Conservation (phyloP, 306 rosid genomes). For the Begonia masoniana region DNA sequence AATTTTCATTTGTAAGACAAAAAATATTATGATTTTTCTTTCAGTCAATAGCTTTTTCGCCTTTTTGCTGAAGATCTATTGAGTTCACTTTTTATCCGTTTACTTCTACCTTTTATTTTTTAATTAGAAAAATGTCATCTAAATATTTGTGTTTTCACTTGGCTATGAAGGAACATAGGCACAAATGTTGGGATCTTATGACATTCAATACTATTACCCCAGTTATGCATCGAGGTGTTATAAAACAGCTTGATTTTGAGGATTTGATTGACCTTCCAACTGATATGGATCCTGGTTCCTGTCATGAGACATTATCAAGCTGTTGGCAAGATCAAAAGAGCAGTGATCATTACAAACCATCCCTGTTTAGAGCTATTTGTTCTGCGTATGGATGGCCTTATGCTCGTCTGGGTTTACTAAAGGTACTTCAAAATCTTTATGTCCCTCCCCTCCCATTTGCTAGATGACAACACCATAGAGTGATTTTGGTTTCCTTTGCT, state of each 20-base stretch:
- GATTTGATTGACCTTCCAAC: constrained; percentile 65
- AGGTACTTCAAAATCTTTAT: constrained; percentile 34
- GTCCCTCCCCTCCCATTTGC: constrained; percentile 9
- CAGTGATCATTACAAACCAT: constrained; percentile 33
- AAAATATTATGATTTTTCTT: too few relatives aligned
- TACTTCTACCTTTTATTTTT: too few relatives aligned
- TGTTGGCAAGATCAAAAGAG: constrained; percentile 58
- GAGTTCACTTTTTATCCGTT: too few relatives aligned
- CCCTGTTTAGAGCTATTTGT: constrained; percentile 68
- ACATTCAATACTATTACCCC: constrained; percentile 67
- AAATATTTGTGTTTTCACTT: constrained; percentile 12
- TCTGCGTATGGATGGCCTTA: constrained; percentile 94
- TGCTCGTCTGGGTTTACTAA: constrained; percentile 60
- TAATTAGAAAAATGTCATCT: not conserved
- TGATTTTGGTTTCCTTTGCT: not conserved
- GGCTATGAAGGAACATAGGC: constrained; percentile 31
- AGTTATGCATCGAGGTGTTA: constrained; percentile 56
- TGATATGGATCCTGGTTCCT: constrained; percentile 57
- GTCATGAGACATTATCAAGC: constrained; percentile 42
- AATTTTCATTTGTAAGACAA: too few relatives aligned
- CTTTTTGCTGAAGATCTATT: too few relatives aligned
- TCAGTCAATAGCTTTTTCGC: too few relatives aligned
- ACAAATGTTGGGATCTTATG: constrained; percentile 48
- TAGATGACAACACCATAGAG: not conserved
- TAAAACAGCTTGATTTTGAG: constrained; percentile 63